Evolutionary conservation across 306 rosid genomes (phyloP).

Genomic region (Hippophae rhamnoides): DNA sequence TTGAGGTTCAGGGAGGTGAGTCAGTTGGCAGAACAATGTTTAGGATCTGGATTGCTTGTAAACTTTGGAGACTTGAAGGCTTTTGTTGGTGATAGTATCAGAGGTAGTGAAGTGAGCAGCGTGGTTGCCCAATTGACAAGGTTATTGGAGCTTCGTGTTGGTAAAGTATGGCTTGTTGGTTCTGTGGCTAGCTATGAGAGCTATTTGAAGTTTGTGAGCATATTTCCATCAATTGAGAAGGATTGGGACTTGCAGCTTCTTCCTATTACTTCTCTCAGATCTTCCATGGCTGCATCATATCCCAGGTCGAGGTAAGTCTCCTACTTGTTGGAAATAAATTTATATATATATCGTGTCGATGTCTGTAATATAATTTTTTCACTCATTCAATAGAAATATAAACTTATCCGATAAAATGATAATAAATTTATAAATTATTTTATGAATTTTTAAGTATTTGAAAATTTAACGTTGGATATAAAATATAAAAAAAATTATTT

Average conservation of each 20-base stretch:
- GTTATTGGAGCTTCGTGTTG: constrained; percentile 39
- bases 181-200: constrained; percentile 62
- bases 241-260: constrained; percentile 86
- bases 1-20: constrained; percentile 35
- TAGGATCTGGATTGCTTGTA: constrained; percentile 60
- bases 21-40: constrained; percentile 26
- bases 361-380: not conserved
- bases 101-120: constrained; percentile 23
- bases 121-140: constrained; percentile 40
- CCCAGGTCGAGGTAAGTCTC: constrained; percentile 58
- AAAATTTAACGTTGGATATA: no score
- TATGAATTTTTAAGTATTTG: no score
- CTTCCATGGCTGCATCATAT: constrained; percentile 46
- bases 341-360: not conserved
- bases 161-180: constrained; percentile 66
- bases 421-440: no score
- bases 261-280: constrained; percentile 67
- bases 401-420: no score
- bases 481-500: no score
- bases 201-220: constrained; percentile 58
- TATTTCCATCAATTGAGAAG: constrained; percentile 64
- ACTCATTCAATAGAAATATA: not conserved
- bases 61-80: constrained; percentile 71
- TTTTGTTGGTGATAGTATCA: constrained; percentile 28
- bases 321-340: not conserved